A percentile compares a stretch with the other conserved stretches of the same genome.
Conservation (phyloP, 352 stramenopile species). For the Phytophthora chlamydospora region DNA sequence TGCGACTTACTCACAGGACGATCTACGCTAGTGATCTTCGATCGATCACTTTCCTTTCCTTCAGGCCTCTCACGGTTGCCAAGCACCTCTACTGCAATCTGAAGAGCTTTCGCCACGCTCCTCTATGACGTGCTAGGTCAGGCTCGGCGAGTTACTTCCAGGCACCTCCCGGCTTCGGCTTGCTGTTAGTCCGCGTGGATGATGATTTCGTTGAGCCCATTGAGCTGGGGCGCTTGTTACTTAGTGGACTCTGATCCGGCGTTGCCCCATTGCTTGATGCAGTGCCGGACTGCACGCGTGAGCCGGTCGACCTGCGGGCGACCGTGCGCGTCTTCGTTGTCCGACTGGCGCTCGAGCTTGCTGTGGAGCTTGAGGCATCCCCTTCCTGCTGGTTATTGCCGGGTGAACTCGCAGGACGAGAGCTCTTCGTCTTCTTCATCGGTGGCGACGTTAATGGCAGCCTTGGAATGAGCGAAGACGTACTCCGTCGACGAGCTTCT, state of each 20-base stretch:
- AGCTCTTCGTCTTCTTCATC: conserved; percentile 55
- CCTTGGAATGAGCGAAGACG: conserved; percentile 77
- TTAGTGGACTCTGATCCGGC: conserved; percentile 28
- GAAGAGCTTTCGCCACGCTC: conserved; percentile 24
- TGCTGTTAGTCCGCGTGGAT: conserved; percentile 20
- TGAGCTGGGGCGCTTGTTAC: conserved; percentile 31
- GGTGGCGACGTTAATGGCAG: conserved; percentile 42
- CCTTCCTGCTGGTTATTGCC: conserved; percentile 41
- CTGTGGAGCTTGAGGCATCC: conserved; percentile 29
- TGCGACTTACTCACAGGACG: conserved; percentile 20
- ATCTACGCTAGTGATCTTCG: conserved; percentile 32
- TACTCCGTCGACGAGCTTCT: conserved; percentile 72
- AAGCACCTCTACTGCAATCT: conserved; percentile 13
- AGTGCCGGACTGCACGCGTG: conserved; percentile 27
- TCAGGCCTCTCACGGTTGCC: conserved; percentile 4
- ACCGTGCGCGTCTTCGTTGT: conserved; percentile 25
- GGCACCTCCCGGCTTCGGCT: conserved; percentile 17
- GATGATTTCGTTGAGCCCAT: conserved; percentile 20
- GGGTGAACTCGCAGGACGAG: conserved; percentile 13
- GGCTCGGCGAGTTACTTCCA: conserved; percentile 35
- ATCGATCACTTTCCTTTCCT: conserved; percentile 31
- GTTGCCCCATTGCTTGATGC: conserved; percentile 15
- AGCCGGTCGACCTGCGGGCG: conserved; percentile 14
- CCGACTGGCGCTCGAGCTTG: conserved; percentile 12
- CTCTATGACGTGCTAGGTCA: conserved; percentile 1